These are phyloP conservation scores for Cystobasidium ongulense DNA, from an alignment of 768 basidiomycete species.

Conservation along the genomic window DNA sequence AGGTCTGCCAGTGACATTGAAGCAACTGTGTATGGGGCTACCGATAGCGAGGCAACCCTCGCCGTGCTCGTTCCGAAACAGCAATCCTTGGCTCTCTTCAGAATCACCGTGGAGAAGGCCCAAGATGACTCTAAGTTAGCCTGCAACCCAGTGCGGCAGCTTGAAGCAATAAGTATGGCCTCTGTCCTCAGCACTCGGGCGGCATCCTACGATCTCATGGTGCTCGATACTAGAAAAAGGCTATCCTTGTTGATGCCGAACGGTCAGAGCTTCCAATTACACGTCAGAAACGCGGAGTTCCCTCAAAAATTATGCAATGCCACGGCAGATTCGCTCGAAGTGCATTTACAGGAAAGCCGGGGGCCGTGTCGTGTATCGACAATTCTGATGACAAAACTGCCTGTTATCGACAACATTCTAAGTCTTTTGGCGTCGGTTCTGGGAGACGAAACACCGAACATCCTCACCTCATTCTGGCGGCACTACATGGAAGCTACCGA, in stretches of 20 bases:
- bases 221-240: neutral
- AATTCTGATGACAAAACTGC: neutral
- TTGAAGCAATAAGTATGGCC: neutral
- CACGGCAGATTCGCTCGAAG: too few species aligned
- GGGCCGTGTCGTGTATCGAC: neutral
- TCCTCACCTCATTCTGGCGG: neutral
- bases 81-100: neutral
- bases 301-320: too few species aligned
- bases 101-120: neutral
- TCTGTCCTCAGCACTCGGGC: neutral
- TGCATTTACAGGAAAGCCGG: neutral
- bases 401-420: neutral
- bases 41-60: neutral
- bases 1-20: neutral
- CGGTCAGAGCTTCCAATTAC: neutral
- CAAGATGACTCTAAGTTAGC: neutral
- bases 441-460: neutral
- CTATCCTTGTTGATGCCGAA: neutral
- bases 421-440: neutral
- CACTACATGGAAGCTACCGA: neutral
- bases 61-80: neutral
- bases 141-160: conserved; percentile 1
- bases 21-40: neutral
- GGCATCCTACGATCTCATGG: neutral
- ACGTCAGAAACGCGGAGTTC: neutral